A percentile compares a stretch with the other conserved stretches of the same genome.
Conservation (phyloP, 306 rosid species). For the Mimosa bimucronata region DNA sequence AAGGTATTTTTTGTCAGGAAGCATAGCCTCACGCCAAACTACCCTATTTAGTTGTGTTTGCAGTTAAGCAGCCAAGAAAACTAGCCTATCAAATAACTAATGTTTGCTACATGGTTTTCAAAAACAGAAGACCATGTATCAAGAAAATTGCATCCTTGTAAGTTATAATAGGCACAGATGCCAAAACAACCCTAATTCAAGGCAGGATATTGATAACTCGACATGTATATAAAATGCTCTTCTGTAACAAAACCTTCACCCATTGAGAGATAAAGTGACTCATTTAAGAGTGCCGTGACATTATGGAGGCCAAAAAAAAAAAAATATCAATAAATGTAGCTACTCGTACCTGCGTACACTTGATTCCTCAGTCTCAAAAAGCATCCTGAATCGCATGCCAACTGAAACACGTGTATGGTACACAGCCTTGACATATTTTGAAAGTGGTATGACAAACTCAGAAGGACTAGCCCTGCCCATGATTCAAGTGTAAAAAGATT, state of each 20-base stretch:
- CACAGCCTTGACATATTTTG: conserved; percentile 87
- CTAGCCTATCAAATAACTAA: conserved; percentile 1
- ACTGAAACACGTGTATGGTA: conserved; percentile 94
- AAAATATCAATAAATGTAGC: conserved; percentile 4
- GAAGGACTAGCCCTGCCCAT: conserved; percentile 94
- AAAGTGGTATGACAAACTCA: conserved; percentile 86
- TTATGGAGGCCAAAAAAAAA: neutral
- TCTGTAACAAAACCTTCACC: conserved; percentile 1
- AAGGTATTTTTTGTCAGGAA: conserved; percentile 20
- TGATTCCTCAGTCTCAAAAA: conserved; percentile 94
- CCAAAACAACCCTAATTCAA: conserved; percentile 6
- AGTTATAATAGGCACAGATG: neutral
- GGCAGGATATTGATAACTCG: conserved; percentile 4
- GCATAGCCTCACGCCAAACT: neutral
- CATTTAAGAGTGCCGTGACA: neutral
- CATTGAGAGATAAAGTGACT: conserved; percentile 6
- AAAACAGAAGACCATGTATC: neutral
- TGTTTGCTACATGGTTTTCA: conserved; percentile 2
- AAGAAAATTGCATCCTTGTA: conserved; percentile 10
- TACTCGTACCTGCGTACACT: conserved; percentile 76
- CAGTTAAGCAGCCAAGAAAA: neutral
- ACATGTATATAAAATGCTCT: conserved; percentile 10
- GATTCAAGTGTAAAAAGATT: conserved; percentile 41
- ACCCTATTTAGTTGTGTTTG: neutral
- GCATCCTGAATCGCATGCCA: conserved; percentile 98